A percentile compares a stretch with the other conserved stretches of the same genome.
Conservation (phyloP, 352 stramenopile species). For the Heterotrichella gracilis region DNA sequence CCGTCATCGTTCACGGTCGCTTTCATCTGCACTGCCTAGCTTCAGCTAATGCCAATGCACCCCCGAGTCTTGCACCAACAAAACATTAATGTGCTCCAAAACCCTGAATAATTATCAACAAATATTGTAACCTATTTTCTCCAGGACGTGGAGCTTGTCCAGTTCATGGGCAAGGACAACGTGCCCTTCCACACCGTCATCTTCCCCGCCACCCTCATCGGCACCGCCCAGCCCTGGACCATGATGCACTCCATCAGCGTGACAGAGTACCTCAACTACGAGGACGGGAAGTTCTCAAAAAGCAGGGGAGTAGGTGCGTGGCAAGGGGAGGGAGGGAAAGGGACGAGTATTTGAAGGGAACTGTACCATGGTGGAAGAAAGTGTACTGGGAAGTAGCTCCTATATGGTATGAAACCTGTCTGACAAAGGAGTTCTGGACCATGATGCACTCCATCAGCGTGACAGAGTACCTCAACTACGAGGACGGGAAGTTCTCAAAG, state of each 20-base stretch:
- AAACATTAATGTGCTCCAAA: too few relatives aligned
- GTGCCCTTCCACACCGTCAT: constrained; percentile 98
- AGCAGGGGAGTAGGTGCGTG: constrained; percentile 15
- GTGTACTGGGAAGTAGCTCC: too few relatives aligned
- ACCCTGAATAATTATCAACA: neutral
- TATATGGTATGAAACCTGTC: too few relatives aligned
- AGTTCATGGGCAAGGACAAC: constrained; percentile 97
- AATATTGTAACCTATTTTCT: neutral
- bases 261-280: constrained; percentile 21
- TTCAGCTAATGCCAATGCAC: too few relatives aligned
- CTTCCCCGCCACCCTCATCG: constrained; percentile 98
- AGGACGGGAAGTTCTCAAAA: constrained; percentile 20
- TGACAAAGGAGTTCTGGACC: constrained; percentile 22
- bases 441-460: constrained; percentile 15
- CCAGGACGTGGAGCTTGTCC: constrained; percentile 22
- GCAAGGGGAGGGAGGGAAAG: too few relatives aligned
- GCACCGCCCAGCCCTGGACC: constrained; percentile 31
- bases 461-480: constrained; percentile 21
- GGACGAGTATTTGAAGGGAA: too few relatives aligned
- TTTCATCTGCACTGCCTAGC: too few relatives aligned
- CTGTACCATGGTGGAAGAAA: too few relatives aligned
- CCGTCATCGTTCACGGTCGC: too few relatives aligned
- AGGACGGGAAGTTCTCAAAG: constrained; percentile 20
- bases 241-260: constrained; percentile 15
- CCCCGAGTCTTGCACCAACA: too few relatives aligned